Evolutionary conservation across 1,284 basidiomycete genomes (phyloP).

Genomic region (Lentinula novae-zelandiae): DNA sequence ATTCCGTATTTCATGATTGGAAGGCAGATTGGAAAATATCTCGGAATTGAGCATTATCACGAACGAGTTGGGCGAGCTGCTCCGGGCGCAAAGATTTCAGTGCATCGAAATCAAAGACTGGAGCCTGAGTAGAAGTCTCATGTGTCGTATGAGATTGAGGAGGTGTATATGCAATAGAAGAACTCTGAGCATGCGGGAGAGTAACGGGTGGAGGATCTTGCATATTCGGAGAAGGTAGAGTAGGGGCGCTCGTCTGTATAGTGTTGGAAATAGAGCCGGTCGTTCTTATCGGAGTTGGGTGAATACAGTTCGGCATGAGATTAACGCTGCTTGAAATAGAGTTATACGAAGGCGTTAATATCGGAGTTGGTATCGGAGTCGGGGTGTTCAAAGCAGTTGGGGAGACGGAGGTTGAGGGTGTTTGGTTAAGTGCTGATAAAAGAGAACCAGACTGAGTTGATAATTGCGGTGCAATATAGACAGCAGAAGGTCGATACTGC

Average conservation of each 20-base stretch:
- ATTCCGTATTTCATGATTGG: neutral
- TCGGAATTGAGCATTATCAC: constrained; percentile 31
- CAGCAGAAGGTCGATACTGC: neutral
- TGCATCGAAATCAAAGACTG: constrained; percentile 22
- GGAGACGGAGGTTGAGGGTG: neutral
- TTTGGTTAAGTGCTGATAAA: neutral
- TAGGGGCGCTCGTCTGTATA: neutral
- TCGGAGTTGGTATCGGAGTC: neutral
- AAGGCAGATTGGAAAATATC: constrained; percentile 30
- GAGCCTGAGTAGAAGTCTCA: neutral
- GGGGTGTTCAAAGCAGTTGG: neutral
- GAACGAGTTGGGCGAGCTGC: constrained; percentile 31
- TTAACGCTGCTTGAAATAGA: neutral
- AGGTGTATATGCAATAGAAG: neutral
- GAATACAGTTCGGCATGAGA: neutral
- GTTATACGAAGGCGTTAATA: neutral
- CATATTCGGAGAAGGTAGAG: neutral
- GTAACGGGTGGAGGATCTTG: neutral
- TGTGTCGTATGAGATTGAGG: neutral
- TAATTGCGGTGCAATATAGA: neutral
- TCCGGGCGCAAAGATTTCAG: constrained; percentile 29
- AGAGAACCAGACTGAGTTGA: neutral
- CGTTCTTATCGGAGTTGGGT: neutral
- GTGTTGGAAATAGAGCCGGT: neutral
- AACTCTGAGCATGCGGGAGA: neutral